Conservation (phyloP, 805 yeast genomes). For the Saccharomycopsis oosterbeekiorum region DNA sequence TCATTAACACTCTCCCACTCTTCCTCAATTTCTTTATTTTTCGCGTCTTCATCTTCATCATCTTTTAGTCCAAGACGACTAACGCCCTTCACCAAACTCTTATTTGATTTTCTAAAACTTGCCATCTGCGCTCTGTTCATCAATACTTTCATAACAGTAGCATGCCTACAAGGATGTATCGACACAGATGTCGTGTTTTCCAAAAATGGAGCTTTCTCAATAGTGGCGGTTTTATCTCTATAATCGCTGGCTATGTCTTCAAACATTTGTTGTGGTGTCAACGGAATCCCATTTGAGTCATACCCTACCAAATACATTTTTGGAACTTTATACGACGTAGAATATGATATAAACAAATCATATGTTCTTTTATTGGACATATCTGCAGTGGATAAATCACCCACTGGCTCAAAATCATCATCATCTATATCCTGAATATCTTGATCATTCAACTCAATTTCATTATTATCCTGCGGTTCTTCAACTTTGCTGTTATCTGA, state of each 20-base stretch:
- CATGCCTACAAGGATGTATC: constrained; percentile 94
- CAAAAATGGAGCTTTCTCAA: constrained; percentile 82
- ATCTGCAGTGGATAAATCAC: neutral
- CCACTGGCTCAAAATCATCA: constrained; percentile 32
- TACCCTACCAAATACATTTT: constrained; percentile 88
- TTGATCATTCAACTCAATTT: constrained; percentile 14
- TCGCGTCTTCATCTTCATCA: constrained; percentile 24
- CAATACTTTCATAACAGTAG: constrained; percentile 85
- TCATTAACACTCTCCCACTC: constrained; percentile 49
- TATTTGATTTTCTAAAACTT: constrained; percentile 25
- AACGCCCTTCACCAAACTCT: constrained; percentile 30
- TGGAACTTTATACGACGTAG: constrained; percentile 93
- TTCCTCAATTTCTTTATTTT: constrained; percentile 25
- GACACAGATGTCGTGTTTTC: constrained; percentile 65
- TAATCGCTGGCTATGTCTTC: constrained; percentile 90
- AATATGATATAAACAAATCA: constrained; percentile 84
- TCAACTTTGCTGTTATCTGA: neutral
- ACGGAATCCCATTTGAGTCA: constrained; percentile 72
- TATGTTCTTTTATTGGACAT: constrained; percentile 51
- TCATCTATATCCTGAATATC: constrained; percentile 38
- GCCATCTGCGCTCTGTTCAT: constrained; percentile 63
- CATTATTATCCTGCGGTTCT: neutral
- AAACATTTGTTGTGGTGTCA: constrained; percentile 84
- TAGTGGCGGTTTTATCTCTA: constrained; percentile 91
- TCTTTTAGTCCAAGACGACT: constrained; percentile 39